A percentile compares a stretch with the other conserved stretches of the same genome.
Conservation (phyloP, 768 basidiomycete genomes). For the Tulasnella sp. region DNA sequence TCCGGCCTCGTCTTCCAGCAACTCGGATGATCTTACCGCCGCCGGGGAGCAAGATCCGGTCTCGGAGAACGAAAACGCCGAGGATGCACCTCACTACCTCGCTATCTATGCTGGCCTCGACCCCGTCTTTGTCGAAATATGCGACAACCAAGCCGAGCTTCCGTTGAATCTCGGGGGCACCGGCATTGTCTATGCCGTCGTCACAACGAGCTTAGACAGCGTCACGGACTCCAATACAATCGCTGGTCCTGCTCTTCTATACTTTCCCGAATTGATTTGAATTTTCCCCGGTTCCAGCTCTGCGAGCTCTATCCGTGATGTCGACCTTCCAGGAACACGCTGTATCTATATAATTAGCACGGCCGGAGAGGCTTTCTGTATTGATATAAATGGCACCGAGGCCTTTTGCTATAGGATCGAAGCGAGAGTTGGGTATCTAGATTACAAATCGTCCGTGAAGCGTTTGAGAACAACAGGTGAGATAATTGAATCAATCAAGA, state of each 20-base stretch:
- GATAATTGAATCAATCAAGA: neutral
- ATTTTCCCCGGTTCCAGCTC: neutral
- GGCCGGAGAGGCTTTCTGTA: neutral
- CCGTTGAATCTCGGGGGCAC: slow-evolving; percentile 41
- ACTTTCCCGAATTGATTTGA: slow-evolving; percentile 35
- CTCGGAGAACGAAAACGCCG: too few species aligned
- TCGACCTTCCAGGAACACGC: neutral
- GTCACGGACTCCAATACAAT: slow-evolving; percentile 49
- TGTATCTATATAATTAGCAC: slow-evolving; percentile 1
- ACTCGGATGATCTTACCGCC: neutral
- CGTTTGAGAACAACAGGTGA: neutral
- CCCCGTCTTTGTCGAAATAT: slow-evolving; percentile 44
- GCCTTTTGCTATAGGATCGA: neutral
- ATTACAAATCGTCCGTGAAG: neutral
- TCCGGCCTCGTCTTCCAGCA: neutral
- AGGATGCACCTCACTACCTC: neutral
- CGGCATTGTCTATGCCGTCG: slow-evolving; percentile 54
- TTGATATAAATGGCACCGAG: neutral
- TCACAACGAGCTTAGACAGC: slow-evolving; percentile 43
- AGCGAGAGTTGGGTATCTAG: neutral
- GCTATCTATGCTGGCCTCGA: slow-evolving; percentile 14
- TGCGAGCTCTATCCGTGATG: neutral
- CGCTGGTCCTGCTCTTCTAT: slow-evolving; percentile 54
- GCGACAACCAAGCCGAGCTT: slow-evolving; percentile 40
- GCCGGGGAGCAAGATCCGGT: neutral